Evolutionary conservation across 768 basidiomycete species (phyloP).

Genomic region (Boletus tylopilopsis): DNA sequence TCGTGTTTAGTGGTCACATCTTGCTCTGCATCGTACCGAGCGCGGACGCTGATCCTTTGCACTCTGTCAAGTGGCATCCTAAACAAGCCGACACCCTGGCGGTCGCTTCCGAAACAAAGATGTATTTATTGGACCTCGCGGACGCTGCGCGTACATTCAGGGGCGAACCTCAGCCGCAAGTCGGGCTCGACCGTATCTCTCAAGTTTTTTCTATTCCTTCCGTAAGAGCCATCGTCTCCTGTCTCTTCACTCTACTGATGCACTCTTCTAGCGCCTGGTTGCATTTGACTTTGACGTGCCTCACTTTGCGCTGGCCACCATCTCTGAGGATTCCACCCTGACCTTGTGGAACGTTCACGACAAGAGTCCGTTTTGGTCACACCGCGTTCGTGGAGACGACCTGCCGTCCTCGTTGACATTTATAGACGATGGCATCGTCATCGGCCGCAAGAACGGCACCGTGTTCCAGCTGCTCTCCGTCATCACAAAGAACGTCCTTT

Average conservation of each 20-base stretch:
- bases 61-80: slow-evolving; percentile 87
- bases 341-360: slow-evolving; percentile 83
- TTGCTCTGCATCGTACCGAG: slow-evolving; percentile 67
- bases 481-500: slow-evolving; percentile 67
- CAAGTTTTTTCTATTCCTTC: slow-evolving; percentile 67
- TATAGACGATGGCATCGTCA: slow-evolving; percentile 80
- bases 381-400: slow-evolving; percentile 77
- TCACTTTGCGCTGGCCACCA: slow-evolving; percentile 74
- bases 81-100: slow-evolving; percentile 77
- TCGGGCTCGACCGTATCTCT: slow-evolving; percentile 65
- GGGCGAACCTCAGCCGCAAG: slow-evolving; percentile 63
- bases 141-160: slow-evolving; percentile 57
- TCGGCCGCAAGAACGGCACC: slow-evolving; percentile 82
- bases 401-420: slow-evolving; percentile 79
- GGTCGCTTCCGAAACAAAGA: slow-evolving; percentile 73
- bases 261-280: slow-evolving; percentile 59
- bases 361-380: slow-evolving; percentile 67
- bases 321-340: slow-evolving; percentile 77
- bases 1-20: slow-evolving; percentile 51
- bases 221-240: slow-evolving; percentile 42
- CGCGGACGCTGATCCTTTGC: slow-evolving; percentile 56
- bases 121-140: slow-evolving; percentile 72
- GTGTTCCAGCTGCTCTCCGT: slow-evolving; percentile 79
- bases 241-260: not conserved
- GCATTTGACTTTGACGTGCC: slow-evolving; percentile 83